Evolutionary conservation across 495 filamentous ascomycete species (phyloP).

Genomic region (Penicillium silybi): DNA sequence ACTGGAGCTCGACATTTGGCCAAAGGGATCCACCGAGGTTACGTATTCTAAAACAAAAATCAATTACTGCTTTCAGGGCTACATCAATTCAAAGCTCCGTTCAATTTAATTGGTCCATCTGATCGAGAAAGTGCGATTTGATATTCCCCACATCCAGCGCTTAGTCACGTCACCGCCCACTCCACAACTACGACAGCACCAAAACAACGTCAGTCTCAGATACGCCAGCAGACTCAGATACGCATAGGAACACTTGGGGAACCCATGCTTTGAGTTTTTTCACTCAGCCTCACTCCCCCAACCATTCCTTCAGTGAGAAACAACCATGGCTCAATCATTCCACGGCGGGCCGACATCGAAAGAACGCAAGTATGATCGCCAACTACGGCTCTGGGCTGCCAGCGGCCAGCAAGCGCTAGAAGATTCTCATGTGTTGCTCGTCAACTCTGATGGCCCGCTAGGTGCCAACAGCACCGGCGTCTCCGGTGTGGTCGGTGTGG

Average conservation of each 20-base stretch:
- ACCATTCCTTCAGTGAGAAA: constrained; percentile 2
- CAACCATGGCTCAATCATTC: constrained; percentile 39
- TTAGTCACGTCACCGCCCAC: neutral
- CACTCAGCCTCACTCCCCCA: neutral
- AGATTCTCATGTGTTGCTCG: constrained; percentile 77
- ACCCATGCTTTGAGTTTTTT: too few species aligned
- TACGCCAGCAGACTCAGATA: neutral
- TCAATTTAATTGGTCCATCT: too few species aligned
- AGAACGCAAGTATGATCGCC: constrained; percentile 92
- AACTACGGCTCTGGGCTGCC: constrained; percentile 92
- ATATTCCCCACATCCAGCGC: neutral
- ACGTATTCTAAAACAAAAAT: too few species aligned
- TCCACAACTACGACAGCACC: neutral
- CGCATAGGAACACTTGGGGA: neutral
- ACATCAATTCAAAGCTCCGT: too few species aligned
- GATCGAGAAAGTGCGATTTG: neutral
- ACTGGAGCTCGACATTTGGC: too few species aligned
- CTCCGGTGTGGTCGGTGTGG: constrained; percentile 77
- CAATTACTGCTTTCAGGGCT: too few species aligned
- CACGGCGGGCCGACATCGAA: constrained; percentile 68
- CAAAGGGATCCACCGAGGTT: too few species aligned
- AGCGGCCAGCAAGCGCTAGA: constrained; percentile 88
- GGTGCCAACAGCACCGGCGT: constrained; percentile 43
- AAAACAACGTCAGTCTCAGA: neutral
- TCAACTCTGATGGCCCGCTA: constrained; percentile 63